Evolutionary conservation across 2,329 filamentous ascomycete species (phyloP).

Genomic region (Paecilomyces variotii): DNA sequence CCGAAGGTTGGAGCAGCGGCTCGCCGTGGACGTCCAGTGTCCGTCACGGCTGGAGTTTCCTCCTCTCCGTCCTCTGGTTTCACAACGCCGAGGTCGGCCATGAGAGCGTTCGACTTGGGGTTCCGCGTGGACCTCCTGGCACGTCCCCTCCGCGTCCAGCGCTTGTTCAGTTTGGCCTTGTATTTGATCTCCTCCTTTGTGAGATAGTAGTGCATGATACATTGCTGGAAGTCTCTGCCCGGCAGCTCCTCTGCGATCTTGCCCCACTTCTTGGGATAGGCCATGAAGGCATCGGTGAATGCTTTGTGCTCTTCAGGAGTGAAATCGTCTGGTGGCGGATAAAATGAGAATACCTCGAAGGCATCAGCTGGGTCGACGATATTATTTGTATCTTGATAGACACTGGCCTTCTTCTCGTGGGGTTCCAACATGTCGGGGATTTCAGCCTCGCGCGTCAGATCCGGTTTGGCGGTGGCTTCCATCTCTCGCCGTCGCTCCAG

Average conservation of each 20-base stretch:
- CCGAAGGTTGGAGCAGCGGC: slow-evolving; percentile 45
- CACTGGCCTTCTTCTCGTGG: slow-evolving; percentile 26
- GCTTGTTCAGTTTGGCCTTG: slow-evolving; percentile 41
- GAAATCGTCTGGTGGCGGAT: slow-evolving; percentile 41
- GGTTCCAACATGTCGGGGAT: slow-evolving; percentile 42
- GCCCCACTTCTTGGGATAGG: slow-evolving; percentile 44
- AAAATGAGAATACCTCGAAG: slow-evolving; percentile 37
- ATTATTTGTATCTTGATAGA: slow-evolving; percentile 43
- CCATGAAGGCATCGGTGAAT: slow-evolving; percentile 42
- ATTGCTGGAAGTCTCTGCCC: slow-evolving; percentile 40
- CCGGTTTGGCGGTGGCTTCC: slow-evolving; percentile 36
- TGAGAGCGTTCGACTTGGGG: slow-evolving; percentile 41
- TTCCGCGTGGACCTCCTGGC: slow-evolving; percentile 26
- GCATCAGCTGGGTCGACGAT: slow-evolving; percentile 30
- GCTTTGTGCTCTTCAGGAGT: slow-evolving; percentile 38
- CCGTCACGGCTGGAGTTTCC: slow-evolving; percentile 37
- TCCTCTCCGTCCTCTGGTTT: slow-evolving; percentile 39
- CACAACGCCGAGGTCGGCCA: slow-evolving; percentile 38
- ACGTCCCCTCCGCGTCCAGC: slow-evolving; percentile 36
- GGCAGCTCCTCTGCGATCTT: slow-evolving; percentile 42
- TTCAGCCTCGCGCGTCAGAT: slow-evolving; percentile 38
- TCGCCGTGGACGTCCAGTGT: slow-evolving; percentile 42
- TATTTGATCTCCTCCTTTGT: slow-evolving; percentile 44
- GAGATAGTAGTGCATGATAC: slow-evolving; percentile 44
- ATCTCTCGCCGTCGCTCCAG: slow-evolving; percentile 36